Conservation (phyloP, 768 basidiomycete species). For the Sistotremastrum suecicum region DNA sequence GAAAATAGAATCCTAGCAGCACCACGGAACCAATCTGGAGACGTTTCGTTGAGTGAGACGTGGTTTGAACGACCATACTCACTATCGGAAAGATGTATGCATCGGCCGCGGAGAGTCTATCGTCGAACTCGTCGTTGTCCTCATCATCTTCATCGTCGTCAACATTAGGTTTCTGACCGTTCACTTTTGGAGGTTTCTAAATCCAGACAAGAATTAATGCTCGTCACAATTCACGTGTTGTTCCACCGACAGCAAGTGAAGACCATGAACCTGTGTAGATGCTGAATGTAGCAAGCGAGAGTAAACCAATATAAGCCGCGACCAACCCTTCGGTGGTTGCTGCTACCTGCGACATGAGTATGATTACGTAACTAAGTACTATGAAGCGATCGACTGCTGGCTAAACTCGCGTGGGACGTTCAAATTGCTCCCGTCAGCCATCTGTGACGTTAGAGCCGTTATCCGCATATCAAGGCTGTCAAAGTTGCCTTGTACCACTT, state of each 20-base stretch:
- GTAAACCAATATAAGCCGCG: conserved; percentile 54
- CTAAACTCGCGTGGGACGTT: too few relatives aligned
- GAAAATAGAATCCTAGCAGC: conserved; percentile 52
- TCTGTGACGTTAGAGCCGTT: conserved; percentile 22
- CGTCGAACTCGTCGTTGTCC: conserved; percentile 42
- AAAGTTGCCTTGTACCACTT: conserved; percentile 61
- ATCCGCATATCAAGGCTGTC: conserved; percentile 50
- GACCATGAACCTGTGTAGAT: conserved; percentile 59
- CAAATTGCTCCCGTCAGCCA: too few relatives aligned
- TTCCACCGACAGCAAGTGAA: conserved; percentile 45
- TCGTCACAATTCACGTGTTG: conserved; percentile 2
- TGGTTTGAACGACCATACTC: conserved; percentile 14
- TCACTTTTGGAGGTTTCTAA: conserved; percentile 3
- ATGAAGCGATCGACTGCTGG: too few relatives aligned
- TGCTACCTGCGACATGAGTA: too few relatives aligned
- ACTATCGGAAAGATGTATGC: conserved; percentile 71
- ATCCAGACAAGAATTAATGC: neutral
- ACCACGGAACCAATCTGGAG: conserved; percentile 52
- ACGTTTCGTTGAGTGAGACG: neutral
- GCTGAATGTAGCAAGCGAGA: conserved; percentile 47
- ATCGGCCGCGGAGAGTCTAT: conserved; percentile 49
- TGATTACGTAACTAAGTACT: too few relatives aligned
- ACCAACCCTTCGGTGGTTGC: conserved; percentile 17
- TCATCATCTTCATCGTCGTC: conserved; percentile 34
- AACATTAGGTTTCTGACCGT: conserved; percentile 7